Evolutionary conservation across 2,329 filamentous ascomycete genomes (phyloP), one percentile per base, ranked within the genome.

Genomic region (Fusarium xyrophilum): DNA sequence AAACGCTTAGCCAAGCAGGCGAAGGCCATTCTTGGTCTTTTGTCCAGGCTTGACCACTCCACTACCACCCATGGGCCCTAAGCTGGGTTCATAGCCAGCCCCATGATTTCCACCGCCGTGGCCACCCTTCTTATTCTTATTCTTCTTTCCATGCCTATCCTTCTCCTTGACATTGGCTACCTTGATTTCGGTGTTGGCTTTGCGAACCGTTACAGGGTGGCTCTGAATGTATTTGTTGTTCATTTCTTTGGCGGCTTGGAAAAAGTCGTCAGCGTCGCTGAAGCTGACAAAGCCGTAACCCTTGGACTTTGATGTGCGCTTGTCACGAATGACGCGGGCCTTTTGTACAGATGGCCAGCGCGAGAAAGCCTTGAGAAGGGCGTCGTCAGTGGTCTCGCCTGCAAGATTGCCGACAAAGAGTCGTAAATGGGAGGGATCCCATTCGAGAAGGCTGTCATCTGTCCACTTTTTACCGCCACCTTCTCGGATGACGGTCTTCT

Each of bases 191-290:
- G 95, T 97, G 71, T 91, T 97, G 70, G 92, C 93, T 78, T 96
- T 92, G 79, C 92, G 90, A 71, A 98, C 87, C 28, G 92, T 83
- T 30, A 97, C 92, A 0, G 96, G 96, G 79, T 98, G 96, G 78
- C 93, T 97, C 74, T 97, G 95, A 76, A 99, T 98, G 80, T 99
- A 99, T 82, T 99, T 98, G 73, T 94, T 94, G 75, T 97, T 92
- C 96, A 98, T 98, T 82, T 98, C 95, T 81, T 96, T 93, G 74
- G 93, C 95, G 3, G 96, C 95, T 74, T 93, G 89, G 84, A 99
- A 98, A 78, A 96, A 98, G 76, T 97, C 94, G 78, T 99, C 96
- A 32, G 93, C 92, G 76, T 97, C 92, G 74, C 90, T 91, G 81
- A 99, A 98, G 79, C 93, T 96, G 58, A 99, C 94, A 76, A 99